phyloP scores from a whole-genome alignment of 2,329 filamentous ascomycete species.

The Hortaea werneckii region DNA sequence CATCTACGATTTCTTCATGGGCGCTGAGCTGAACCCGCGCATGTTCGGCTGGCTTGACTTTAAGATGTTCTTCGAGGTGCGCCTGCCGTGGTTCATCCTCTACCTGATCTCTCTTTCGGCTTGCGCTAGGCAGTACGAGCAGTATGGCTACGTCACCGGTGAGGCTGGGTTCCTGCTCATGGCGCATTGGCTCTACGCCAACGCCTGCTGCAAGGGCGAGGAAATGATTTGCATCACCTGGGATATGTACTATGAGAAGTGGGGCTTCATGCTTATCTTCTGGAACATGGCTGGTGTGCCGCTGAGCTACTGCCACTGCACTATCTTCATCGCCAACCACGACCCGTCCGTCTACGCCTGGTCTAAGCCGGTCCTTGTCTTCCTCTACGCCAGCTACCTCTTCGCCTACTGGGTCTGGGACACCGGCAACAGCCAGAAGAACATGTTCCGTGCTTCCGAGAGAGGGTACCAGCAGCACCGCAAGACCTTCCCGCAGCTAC shows the following conservation, averaged over 20 bases:
- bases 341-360: slow-evolving; percentile 66
- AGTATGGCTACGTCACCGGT: slow-evolving; percentile 75
- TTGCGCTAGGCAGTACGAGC: slow-evolving; percentile 72
- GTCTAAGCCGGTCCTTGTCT: slow-evolving; percentile 57
- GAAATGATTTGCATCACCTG: slow-evolving; percentile 83
- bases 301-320: slow-evolving; percentile 87
- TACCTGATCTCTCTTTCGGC: slow-evolving; percentile 67
- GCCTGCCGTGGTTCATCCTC: slow-evolving; percentile 85
- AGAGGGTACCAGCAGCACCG: slow-evolving; percentile 60
- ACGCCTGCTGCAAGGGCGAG: slow-evolving; percentile 85
- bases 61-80: slow-evolving; percentile 94
- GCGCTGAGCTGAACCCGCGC: slow-evolving; percentile 74
- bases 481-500: slow-evolving; percentile 81
- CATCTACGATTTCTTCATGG: slow-evolving; percentile 87
- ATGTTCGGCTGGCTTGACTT: slow-evolving; percentile 69
- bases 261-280: slow-evolving; percentile 96
- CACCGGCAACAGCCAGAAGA: slow-evolving; percentile 87
- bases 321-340: slow-evolving; percentile 79
- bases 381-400: slow-evolving; percentile 62
- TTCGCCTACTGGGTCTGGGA: slow-evolving; percentile 89
- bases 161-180: slow-evolving; percentile 76
- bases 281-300: slow-evolving; percentile 92
- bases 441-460: slow-evolving; percentile 75
- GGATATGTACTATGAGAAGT: slow-evolving; percentile 97
- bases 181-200: slow-evolving; percentile 86